Base-by-base conservation (phyloP, 352 stramenopile species). In the Pythium myriotylum region DNA sequence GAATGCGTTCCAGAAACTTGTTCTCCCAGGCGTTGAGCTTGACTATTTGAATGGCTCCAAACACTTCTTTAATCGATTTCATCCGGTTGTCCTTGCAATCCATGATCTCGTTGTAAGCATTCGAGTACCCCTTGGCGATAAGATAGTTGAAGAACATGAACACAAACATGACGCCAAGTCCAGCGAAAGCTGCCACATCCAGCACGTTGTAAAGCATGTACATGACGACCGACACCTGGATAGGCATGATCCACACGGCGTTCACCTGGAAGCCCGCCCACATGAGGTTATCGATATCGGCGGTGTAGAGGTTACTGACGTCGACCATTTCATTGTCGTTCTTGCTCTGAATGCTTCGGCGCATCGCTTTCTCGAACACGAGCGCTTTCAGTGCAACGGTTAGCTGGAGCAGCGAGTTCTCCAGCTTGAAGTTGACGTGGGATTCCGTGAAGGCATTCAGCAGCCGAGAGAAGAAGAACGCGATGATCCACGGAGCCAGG, bases 11-110 rank as follows among this genome's bases (percentile, higher is more conserved):
- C 22, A 72, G 62, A 70, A 95, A 92, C 7, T 83, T 81, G 19
- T 51, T 29, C 56, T 97, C 91, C 86, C 87, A 97, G 10, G 84
- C 84, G 67, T 96, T 95, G 54, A 96, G 92, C 72, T 97, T 97
- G 70, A 97, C 84, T 54, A 97, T 86, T 27, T 90, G 81, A 56
- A 97, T 95, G 9, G 72, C 65, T 13, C 54, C 53, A 49, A 81
- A 73, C 1, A 80, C 45, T 42, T 86, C 72, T 23, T 81, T 79
- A 9, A 84, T 47, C 7, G 59, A 52, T 47, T 77, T 81, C 66
- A 81, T 76, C 20, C 74, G 74, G 2, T 39, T 53, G 37, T 84
- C 74, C 33, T 78, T 84, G 51, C 37, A n/a, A n/a, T n/a, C n/a
- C n/a, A n/a, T 70, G 48, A 76, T 70, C 32, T 29, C 37, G 17